Evolutionary conservation across 148 eudicot genomes (phyloP).

Genomic region (Amaranthus palmeri): DNA sequence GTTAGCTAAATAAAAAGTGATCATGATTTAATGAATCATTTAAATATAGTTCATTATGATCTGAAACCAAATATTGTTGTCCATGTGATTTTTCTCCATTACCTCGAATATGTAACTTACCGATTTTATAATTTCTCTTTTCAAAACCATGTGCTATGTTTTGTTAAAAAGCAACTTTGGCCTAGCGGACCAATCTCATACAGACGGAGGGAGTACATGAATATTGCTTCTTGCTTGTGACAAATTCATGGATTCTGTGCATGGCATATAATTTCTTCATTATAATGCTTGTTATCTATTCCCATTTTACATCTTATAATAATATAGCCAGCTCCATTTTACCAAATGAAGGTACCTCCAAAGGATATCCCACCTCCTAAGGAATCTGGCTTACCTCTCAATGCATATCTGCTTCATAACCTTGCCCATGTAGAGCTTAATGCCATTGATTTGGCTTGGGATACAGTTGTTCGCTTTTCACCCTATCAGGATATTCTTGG

Average conservation of each 20-base stretch:
- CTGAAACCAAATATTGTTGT: no score
- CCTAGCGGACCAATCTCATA: no score
- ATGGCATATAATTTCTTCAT: background rate
- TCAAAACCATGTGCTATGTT: no score
- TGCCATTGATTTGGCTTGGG: constrained; percentile 97
- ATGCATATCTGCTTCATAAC: constrained; percentile 92
- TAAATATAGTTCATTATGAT: no score
- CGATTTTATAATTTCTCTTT: no score
- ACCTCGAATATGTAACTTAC: no score
- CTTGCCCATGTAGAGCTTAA: constrained; percentile 98
- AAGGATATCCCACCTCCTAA: constrained; percentile 81
- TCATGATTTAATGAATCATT: no score
- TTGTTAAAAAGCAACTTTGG: no score
- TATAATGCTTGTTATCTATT: background rate
- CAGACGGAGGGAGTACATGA: no score
- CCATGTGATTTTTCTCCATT: no score
- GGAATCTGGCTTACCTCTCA: constrained; percentile 76
- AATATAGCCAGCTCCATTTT: constrained; percentile 3
- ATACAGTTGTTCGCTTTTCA: constrained; percentile 92
- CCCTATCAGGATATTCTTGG: constrained; percentile 64
- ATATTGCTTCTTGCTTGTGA: background rate
- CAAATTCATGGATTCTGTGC: background rate
- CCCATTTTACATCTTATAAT: background rate
- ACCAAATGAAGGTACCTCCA: constrained; percentile 56
- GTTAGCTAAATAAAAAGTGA: no score